A percentile compares a stretch with the other conserved stretches of the same genome.
These are phyloP conservation scores for Ustilago loliicola DNA, from an alignment of 1,284 basidiomycete species.

Conservation along the genomic window DNA sequence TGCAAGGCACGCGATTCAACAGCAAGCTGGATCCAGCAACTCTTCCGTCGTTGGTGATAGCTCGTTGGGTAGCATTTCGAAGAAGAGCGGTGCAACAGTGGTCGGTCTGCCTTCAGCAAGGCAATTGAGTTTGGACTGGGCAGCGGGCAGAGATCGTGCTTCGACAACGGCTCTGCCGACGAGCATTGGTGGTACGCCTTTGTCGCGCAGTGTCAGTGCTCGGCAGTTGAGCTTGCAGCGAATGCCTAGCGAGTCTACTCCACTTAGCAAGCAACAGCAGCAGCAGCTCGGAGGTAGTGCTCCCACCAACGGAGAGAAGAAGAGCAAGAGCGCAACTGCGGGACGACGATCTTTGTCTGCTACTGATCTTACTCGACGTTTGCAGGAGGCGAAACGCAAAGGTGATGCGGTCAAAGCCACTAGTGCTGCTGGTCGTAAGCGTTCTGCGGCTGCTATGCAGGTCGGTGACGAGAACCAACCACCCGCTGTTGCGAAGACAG, in stretches of 20 bases:
- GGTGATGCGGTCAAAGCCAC: slow-evolving; percentile 22
- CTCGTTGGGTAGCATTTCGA: slow-evolving; percentile 10
- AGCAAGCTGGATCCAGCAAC: slow-evolving; percentile 22
- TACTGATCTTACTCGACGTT: slow-evolving; percentile 43
- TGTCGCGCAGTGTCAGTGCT: slow-evolving; percentile 47
- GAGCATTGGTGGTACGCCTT: slow-evolving; percentile 39
- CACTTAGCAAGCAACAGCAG: slow-evolving; percentile 6
- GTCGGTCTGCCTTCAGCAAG: slow-evolving; percentile 37
- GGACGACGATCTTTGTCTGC: slow-evolving; percentile 38
- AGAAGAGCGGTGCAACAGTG: slow-evolving; percentile 19
- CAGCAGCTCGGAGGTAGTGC: slow-evolving; percentile 7
- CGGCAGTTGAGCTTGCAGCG: slow-evolving; percentile 29
- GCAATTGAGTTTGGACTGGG: slow-evolving; percentile 56
- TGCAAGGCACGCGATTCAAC: slow-evolving; percentile 47
- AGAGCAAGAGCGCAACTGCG: slow-evolving; percentile 9
- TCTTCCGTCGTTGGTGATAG: background rate
- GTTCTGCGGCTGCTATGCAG: slow-evolving; percentile 23
- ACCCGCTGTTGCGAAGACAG: slow-evolving; percentile 11
- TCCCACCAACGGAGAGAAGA: slow-evolving; percentile 16
- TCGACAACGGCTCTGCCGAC: slow-evolving; percentile 41
- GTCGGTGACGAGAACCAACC: slow-evolving; percentile 27
- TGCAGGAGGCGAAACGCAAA: slow-evolving; percentile 46
- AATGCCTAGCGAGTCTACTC: slow-evolving; percentile 32
- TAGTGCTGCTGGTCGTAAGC: slow-evolving; percentile 23
- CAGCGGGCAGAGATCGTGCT: slow-evolving; percentile 54